Percentiles rank a stretch among this genome's conserved stretches.
These are phyloP conservation scores for Dryas drummondii DNA, from an alignment of 306 rosid genomes.

Conservation along the genomic window DNA sequence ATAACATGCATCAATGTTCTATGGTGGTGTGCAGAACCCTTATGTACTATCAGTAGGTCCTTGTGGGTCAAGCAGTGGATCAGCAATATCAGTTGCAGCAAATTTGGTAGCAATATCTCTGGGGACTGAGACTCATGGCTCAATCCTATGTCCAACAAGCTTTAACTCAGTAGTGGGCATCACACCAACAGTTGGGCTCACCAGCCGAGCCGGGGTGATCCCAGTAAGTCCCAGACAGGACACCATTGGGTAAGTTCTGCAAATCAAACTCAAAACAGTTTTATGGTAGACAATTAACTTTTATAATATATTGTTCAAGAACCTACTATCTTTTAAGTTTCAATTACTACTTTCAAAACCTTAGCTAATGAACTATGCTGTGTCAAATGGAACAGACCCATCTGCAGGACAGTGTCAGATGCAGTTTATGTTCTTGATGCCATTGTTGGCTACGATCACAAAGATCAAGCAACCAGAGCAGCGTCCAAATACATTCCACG, in stretches of 20 bases:
- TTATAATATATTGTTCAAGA: neutral
- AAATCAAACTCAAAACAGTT: neutral
- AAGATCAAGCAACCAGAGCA: constrained; percentile 33
- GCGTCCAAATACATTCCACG: constrained; percentile 35
- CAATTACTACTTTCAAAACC: neutral
- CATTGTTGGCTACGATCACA: constrained; percentile 42
- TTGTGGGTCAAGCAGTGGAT: constrained; percentile 59
- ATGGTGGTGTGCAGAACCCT: constrained; percentile 34
- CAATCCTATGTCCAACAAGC: constrained; percentile 45
- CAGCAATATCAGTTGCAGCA: constrained; percentile 55
- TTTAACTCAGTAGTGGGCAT: constrained; percentile 49
- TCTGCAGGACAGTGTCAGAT: constrained; percentile 46
- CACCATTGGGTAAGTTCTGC: constrained; percentile 39
- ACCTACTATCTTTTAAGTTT: neutral
- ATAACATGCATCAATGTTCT: neutral
- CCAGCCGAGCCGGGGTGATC: constrained; percentile 45
- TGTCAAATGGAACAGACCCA: constrained; percentile 31
- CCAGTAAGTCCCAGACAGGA: constrained; percentile 46
- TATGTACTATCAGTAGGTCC: constrained; percentile 31
- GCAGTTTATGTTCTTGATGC: constrained; percentile 48
- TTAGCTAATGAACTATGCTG: neutral
- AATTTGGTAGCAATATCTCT: constrained; percentile 43
- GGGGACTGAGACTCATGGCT: constrained; percentile 52
- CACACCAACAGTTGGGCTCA: constrained; percentile 54
- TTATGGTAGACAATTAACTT: no score